phyloP scores from a whole-genome alignment of 2,329 filamentous ascomycete genomes.

The Epichloe baconii region DNA sequence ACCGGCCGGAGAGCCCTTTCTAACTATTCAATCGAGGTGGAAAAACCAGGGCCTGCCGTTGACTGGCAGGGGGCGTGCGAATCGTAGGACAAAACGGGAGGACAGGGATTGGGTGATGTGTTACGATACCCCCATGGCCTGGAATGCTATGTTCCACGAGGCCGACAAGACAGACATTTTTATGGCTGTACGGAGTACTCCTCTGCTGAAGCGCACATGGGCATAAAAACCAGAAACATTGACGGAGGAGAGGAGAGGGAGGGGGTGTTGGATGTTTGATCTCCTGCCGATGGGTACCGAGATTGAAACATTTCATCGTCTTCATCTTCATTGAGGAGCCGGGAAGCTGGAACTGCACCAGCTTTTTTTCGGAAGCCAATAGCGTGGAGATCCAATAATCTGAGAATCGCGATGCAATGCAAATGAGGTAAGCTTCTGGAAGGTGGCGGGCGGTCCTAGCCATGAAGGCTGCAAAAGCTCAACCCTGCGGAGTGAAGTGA shows the following conservation, averaged over 20 bases:
- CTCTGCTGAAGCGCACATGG: not conserved
- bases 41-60: not conserved
- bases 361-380: not conserved
- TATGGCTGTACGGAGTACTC: not conserved
- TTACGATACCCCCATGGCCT: not conserved
- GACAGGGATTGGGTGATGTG: not conserved
- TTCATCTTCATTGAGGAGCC: not conserved
- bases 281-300: not conserved
- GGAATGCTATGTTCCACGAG: not conserved
- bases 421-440: conserved; percentile 1
- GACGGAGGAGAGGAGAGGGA: not conserved
- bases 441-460: not conserved
- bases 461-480: not conserved
- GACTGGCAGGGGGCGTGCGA: not conserved
- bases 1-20: not conserved
- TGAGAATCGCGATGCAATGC: not conserved
- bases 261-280: not conserved
- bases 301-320: not conserved
- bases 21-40: not conserved
- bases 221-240: not conserved
- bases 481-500: not conserved
- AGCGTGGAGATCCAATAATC: not conserved
- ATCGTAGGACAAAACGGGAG: not conserved
- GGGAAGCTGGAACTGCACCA: not conserved
- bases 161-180: not conserved